Percentiles rank a stretch among this genome's conserved stretches.
Conservation (phyloP, 495 filamentous ascomycete species). For the Daldinia bambusicola region DNA sequence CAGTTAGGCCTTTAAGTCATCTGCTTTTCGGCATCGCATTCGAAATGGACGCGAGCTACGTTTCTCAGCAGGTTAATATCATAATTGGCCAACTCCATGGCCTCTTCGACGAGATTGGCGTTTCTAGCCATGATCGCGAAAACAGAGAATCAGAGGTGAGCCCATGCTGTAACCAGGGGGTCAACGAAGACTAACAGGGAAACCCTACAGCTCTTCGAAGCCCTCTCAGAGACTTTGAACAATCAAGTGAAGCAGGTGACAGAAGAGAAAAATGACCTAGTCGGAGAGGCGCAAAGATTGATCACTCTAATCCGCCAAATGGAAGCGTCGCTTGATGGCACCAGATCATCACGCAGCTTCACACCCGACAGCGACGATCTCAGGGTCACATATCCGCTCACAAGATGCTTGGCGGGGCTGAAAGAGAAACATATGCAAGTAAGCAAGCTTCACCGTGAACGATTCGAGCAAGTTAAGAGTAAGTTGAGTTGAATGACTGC, state of each 20-base stretch:
- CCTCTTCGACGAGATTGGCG: constrained; percentile 95
- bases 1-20: constrained; percentile 7
- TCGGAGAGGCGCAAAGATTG: constrained; percentile 85
- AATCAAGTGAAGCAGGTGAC: constrained; percentile 83
- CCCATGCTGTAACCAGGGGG: constrained; percentile 31
- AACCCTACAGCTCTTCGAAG: constrained; percentile 75
- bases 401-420: constrained; percentile 76
- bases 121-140: constrained; percentile 89
- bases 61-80: constrained; percentile 91
- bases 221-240: constrained; percentile 85
- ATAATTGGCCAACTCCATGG: constrained; percentile 91
- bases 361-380: constrained; percentile 68
- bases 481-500: constrained; percentile 45
- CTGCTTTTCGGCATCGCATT: constrained; percentile 24
- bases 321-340: constrained; percentile 87
- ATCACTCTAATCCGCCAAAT: constrained; percentile 90
- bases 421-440: constrained; percentile 87
- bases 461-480: constrained; percentile 96
- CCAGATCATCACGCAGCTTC: constrained; percentile 65
- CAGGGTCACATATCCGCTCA: constrained; percentile 81
- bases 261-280: constrained; percentile 85
- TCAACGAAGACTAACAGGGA: constrained; percentile 44
- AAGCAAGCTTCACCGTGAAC: constrained; percentile 82
- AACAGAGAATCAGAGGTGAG: constrained; percentile 84
- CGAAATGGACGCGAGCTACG: constrained; percentile 87